Evolutionary conservation across 129 eudicot species (phyloP), one percentile per base, ranked within the genome.

Genomic region (Smallanthus sonchifolius): DNA sequence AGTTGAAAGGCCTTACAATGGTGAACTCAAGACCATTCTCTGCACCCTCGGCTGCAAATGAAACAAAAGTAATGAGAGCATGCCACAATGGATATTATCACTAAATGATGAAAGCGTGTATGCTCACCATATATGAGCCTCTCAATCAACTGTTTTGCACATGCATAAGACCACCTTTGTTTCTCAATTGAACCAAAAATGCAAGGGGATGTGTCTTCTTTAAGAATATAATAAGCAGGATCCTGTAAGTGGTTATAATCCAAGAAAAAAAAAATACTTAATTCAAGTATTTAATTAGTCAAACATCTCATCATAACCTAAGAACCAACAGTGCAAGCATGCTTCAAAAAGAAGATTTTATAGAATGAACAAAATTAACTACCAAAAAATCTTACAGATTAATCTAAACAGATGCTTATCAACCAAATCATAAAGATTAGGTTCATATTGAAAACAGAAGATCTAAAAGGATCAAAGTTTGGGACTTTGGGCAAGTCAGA

Each of bases 81-180:
- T 11, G 49, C 40, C 47, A 70, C 44, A 69, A 40, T 4, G 4
- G 11, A 13, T 65, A 2, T 24, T n/a, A 76, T 44, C 43, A 57
- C 20, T 13, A 62, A 15, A 3, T 49, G 10, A 63, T 7, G 66
- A 75, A 57, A 67, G 61, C 11, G 24, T 47, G 66, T 43, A 19
- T 70, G 30, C 66, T 76, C 69, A 93, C 98, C 98, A 73, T 90
- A 93, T 77, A 93, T 86, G 45, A 93, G 88, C 84, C 98, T 90
- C 86, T 94, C 98, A 77, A 94, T 88, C 79, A 94, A 79, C 73
- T 94, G 97, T 72, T 94, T 90, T 36, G 98, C 97, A 82, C 98
- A 94, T 39, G 98, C 98, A 80, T 90, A 94, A 8, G 98, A 94
- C 98, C 98, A 94, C 77, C 97, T 88, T 79, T 94, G 98, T 81